A percentile compares a stretch with the other conserved stretches of the same genome.
Evolutionary conservation across 371 early-diverging fungal genomes (phyloP).

Genomic region (Mortierella sp.): DNA sequence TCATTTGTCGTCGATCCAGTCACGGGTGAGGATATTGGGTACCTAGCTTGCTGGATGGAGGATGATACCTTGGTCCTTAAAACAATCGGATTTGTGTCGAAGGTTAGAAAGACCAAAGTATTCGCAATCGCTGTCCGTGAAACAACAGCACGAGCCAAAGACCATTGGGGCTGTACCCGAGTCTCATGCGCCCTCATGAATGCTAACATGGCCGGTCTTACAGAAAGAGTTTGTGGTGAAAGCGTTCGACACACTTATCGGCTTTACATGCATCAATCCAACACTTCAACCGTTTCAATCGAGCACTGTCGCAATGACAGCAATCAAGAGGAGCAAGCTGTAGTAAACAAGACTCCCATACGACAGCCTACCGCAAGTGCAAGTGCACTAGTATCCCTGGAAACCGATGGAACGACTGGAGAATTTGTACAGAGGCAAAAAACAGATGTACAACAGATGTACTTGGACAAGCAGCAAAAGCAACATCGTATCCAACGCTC

Average conservation of each 20-base stretch:
- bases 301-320: not conserved
- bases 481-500: constrained; percentile 16
- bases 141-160: constrained; percentile 27
- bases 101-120: constrained; percentile 24
- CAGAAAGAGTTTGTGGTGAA: constrained; percentile 22
- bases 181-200: constrained; percentile 44
- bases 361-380: constrained; percentile 2
- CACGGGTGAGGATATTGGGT: constrained; percentile 47
- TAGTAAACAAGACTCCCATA: not conserved
- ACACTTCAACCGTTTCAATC: not conserved
- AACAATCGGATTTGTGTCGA: constrained; percentile 33
- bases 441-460: constrained; percentile 10
- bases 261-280: constrained; percentile 30
- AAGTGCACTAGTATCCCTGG: not conserved
- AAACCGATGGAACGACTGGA: not conserved
- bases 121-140: constrained; percentile 32
- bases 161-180: constrained; percentile 38
- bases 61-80: constrained; percentile 41
- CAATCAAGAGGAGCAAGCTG: not conserved
- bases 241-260: constrained; percentile 42
- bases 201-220: constrained; percentile 8
- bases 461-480: constrained; percentile 16
- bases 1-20: constrained; percentile 28
- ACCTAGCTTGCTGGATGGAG: constrained; percentile 48
- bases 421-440: constrained; percentile 5